These are phyloP conservation scores for Pseudogymnoascus sp. DNA, from an alignment of 2,329 filamentous ascomycete species.

Conservation along the genomic window DNA sequence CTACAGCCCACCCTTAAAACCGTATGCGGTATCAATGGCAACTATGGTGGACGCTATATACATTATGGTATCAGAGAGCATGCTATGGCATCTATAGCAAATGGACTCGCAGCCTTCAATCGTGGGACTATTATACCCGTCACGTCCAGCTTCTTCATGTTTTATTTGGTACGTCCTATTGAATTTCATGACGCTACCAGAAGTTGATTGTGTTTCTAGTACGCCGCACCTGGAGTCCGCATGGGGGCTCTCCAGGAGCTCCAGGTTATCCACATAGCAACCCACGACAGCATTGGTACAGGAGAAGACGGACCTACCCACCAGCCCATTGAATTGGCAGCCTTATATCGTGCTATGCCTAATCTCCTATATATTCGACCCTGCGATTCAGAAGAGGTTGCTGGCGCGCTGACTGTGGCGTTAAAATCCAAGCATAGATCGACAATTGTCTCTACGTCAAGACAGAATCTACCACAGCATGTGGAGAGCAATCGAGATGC, in stretches of 20 bases:
- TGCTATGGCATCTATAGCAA: conserved; percentile 35
- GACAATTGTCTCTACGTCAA: background rate
- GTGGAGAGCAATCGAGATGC: background rate
- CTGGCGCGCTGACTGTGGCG: background rate
- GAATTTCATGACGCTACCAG: too few species aligned
- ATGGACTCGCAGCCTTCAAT: conserved; percentile 38
- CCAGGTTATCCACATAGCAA: conserved; percentile 38
- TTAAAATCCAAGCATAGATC: background rate
- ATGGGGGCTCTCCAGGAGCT: conserved; percentile 39
- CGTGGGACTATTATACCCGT: conserved; percentile 36
- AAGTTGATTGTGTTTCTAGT: conserved; percentile 6
- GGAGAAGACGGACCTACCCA: conserved; percentile 36
- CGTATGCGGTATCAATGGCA: background rate
- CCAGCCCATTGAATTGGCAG: conserved; percentile 24
- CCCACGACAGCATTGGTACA: conserved; percentile 39
- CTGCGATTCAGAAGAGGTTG: background rate
- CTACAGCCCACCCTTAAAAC: background rate
- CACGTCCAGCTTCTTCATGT: conserved; percentile 42
- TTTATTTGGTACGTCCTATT: conserved; percentile 26
- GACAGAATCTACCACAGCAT: background rate
- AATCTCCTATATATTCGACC: conserved; percentile 40
- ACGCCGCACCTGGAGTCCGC: conserved; percentile 37
- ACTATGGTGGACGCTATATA: background rate
- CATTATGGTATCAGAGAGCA: conserved; percentile 39
- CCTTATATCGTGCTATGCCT: conserved; percentile 40